phyloP scores from a whole-genome alignment of 2,329 filamentous ascomycete genomes.

The Aspergillus novoparasiticus region DNA sequence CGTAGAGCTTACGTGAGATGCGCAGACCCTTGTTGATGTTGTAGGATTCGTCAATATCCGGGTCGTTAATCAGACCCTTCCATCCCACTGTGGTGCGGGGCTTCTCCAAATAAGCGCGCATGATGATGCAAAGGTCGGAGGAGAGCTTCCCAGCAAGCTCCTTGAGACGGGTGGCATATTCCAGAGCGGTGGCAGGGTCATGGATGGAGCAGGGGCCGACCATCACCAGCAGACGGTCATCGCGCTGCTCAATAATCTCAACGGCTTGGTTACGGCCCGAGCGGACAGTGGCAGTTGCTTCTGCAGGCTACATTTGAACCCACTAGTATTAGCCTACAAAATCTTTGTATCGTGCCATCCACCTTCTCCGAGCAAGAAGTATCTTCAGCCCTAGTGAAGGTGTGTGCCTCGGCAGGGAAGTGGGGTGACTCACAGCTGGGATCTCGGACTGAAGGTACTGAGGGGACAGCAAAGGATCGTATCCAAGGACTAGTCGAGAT shows the following conservation, averaged over 20 bases:
- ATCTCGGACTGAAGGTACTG: slow-evolving; percentile 85
- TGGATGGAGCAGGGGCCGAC: slow-evolving; percentile 97
- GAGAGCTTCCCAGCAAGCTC: slow-evolving; percentile 76
- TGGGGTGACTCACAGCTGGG: slow-evolving; percentile 63
- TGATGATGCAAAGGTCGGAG: slow-evolving; percentile 85
- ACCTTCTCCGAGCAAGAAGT: not conserved
- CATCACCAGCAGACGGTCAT: slow-evolving; percentile 89
- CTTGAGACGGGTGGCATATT: slow-evolving; percentile 83
- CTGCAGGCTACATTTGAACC: slow-evolving; percentile 32
- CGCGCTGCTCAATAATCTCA: slow-evolving; percentile 72
- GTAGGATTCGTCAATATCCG: slow-evolving; percentile 95
- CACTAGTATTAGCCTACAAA: not conserved
- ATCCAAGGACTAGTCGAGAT: slow-evolving; percentile 72
- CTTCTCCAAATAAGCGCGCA: slow-evolving; percentile 99
- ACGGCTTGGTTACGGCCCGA: slow-evolving; percentile 59
- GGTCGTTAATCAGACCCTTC: slow-evolving; percentile 99
- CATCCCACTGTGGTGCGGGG: slow-evolving; percentile 96
- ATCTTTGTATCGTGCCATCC: not conserved
- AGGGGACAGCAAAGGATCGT: slow-evolving; percentile 90
- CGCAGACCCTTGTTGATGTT: slow-evolving; percentile 98
- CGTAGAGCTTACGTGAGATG: slow-evolving; percentile 89
- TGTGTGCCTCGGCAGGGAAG: not conserved
- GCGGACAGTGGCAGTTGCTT: slow-evolving; percentile 47
- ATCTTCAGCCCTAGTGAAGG: not conserved
- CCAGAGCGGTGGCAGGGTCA: slow-evolving; percentile 82